Base-by-base conservation (phyloP, 1,139 yeast genomes). In the Suhomyces bolitotheri region DNA sequence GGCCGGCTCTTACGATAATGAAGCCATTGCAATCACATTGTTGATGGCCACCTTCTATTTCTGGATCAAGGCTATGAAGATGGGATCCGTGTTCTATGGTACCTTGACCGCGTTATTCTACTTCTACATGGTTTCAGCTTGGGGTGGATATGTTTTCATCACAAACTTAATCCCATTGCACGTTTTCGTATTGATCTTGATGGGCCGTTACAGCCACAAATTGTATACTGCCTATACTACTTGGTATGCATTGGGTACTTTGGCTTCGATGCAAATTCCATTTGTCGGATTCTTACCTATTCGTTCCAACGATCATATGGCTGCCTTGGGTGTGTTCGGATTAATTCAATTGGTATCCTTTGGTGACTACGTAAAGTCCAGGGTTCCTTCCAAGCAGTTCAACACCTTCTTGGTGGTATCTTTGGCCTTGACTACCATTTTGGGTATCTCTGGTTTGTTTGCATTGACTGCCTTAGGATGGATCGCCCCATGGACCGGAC, bases 131-230 rank as follows among this genome's bases (percentile, higher is more conserved):
- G 99, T 94, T 34, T 83, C 96, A 35, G 98, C 99, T n/a, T 94
- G 99, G 99, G 98, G 98, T 71, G 99, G 99, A 15, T 94, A 94
- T 58, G 99, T 92, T 33, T 94, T 94, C 70, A 94, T 94, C 65
- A 94, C 98, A 43, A 94, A 94, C 66, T 80, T 94, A 72, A 88
- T 94, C 53, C 99, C 99, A 34, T 73, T 94, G 53, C 99, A 94
- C 60, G 89, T 90, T 20, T 90, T 94, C 58, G 92, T 89, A 30
- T 71, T 94, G 55, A 66, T 94, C 39, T 66, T 87, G 47, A 94
- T 94, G 98, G 98, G 99, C 38, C 81, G 98, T 54, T 94, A 89
- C 64, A 79, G 78, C 52, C 81, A 82, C 49, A 79, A 80, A 50
- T 62, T 92, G 40, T 94, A 94, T 61, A 81, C 95, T 11, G 88